Base-by-base conservation (phyloP, 768 basidiomycete species). In the Phlegmacium glaucopus region DNA sequence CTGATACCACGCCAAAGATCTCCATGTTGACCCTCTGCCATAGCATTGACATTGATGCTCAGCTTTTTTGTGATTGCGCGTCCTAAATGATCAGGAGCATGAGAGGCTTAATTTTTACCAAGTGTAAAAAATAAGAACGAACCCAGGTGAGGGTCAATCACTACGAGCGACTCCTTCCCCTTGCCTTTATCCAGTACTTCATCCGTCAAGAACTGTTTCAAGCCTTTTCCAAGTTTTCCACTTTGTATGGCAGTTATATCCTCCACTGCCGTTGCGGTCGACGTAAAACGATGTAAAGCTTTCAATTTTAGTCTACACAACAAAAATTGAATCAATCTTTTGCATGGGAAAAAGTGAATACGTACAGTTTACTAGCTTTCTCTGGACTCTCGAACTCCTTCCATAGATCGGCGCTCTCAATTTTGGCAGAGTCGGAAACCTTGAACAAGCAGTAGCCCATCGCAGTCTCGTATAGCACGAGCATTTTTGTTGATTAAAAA, bases 401-500 rank as follows among this genome's bases (percentile, higher is more conserved):
- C 80, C 86, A 90, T 41, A 97, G 69, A 69, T 96, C 85, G 47
- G 86, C 85, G 55, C 82, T 86, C 62, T 85, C 81, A 44, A 95
- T 72, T 74, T 94, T 96, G 46, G 87, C 88, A 34, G 90, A 75
- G 71, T 93, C 87, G 44, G 86, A 85, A 54, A 95, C 78, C 70
- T 96, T 96, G 85, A 99, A 97, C 45, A 99, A 87, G 75, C 91
- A 94, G 77, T 93, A 97, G 69, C 95, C 93, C 69, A 95, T 82
- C 34, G 93, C 82, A 1, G 93, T 94, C 75, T 98, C 96, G 74
- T 94, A 93, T 54, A 99, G 78, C 38, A 98, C 94, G 69, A 97
- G 81, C 94, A 98, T 98, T 69, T 69, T 70, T 55, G 38, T 10
- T 37, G 49, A 53, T 45, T 41, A 46, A 27, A 42, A 38, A 40